Evolutionary conservation across 306 rosid genomes (phyloP).

Genomic region (Parietaria judaica): DNA sequence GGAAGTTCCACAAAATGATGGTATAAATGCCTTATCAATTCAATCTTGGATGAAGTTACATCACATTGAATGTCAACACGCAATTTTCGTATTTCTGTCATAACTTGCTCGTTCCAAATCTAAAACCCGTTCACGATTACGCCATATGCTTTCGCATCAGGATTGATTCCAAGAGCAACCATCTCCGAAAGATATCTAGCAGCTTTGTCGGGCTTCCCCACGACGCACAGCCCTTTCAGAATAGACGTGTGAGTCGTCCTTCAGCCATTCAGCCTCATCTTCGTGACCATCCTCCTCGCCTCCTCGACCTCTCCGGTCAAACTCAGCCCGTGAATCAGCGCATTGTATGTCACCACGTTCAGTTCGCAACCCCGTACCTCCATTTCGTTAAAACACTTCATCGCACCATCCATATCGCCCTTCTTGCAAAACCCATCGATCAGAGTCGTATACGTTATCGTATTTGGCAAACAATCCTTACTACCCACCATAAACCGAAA

Average conservation of each 20-base stretch:
- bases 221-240: slow-evolving; percentile 40
- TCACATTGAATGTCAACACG: no score
- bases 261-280: slow-evolving; percentile 49
- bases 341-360: slow-evolving; percentile 41
- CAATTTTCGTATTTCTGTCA: no score
- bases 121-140: slow-evolving; percentile 24
- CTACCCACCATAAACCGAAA: slow-evolving; percentile 18
- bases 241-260: slow-evolving; percentile 41
- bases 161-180: slow-evolving; percentile 28
- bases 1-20: no score
- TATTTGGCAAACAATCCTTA: slow-evolving; percentile 32
- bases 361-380: slow-evolving; percentile 27
- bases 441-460: slow-evolving; percentile 40
- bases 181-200: slow-evolving; percentile 28
- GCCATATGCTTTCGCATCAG: slow-evolving; percentile 33
- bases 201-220: slow-evolving; percentile 39
- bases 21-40: no score
- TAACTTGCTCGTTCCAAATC: no score
- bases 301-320: slow-evolving; percentile 36
- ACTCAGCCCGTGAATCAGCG: slow-evolving; percentile 39
- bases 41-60: no score
- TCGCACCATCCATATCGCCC: slow-evolving; percentile 33
- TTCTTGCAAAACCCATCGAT: slow-evolving; percentile 42
- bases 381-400: slow-evolving; percentile 35
- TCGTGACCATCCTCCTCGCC: slow-evolving; percentile 40